Evolutionary conservation across 2,329 filamentous ascomycete species (phyloP).

Genomic region (Penicillium italicum): DNA sequence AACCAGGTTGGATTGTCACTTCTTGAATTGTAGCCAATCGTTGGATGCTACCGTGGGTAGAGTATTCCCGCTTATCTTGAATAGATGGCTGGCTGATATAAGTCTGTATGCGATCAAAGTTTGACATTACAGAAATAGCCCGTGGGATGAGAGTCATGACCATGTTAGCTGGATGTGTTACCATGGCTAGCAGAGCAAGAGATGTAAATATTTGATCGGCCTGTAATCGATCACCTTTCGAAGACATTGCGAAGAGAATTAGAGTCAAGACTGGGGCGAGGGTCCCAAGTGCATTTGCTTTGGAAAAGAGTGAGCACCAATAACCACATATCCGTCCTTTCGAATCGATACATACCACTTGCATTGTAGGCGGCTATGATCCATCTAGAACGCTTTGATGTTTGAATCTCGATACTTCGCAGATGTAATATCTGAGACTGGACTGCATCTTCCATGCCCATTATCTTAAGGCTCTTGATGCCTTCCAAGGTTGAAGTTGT

Average conservation of each 20-base stretch:
- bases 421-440: not conserved
- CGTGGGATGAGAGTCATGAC: constrained; percentile 8
- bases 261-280: not conserved
- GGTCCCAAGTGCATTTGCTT: not conserved
- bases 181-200: constrained; percentile 6
- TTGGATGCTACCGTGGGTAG: not conserved
- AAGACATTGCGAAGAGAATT: not conserved
- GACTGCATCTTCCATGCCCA: not conserved
- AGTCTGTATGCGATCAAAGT: not conserved
- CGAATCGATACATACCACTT: not conserved
- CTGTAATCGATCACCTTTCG: not conserved
- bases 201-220: constrained; percentile 1
- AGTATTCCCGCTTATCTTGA: not conserved
- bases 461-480: constrained; percentile 5
- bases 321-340: not conserved
- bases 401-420: not conserved
- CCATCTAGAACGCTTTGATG: not conserved
- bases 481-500: not conserved
- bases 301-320: not conserved
- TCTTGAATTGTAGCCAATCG: not conserved
- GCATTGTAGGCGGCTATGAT: constrained; percentile 4
- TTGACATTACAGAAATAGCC: constrained; percentile 2
- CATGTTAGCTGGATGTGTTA: constrained; percentile 10
- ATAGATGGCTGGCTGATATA: not conserved
- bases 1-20: not conserved